phyloP scores from a whole-genome alignment of 805 yeast genomes.

The Debaryomyces maramus region DNA sequence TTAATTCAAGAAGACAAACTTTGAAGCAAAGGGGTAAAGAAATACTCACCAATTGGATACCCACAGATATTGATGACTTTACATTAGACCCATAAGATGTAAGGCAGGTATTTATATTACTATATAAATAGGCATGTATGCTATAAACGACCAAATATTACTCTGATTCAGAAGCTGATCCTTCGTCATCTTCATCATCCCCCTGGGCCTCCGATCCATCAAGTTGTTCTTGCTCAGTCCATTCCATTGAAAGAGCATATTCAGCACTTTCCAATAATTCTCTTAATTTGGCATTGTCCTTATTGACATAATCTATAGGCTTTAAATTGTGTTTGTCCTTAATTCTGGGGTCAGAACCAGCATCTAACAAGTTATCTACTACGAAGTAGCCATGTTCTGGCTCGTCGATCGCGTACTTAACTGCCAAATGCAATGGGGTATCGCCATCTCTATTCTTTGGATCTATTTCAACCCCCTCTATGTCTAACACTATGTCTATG shows the following conservation, averaged over 20 bases:
- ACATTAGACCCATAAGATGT: neutral
- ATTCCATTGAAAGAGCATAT: conserved; percentile 55
- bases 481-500: conserved; percentile 76
- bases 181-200: conserved; percentile 36
- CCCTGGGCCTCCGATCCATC: conserved; percentile 28
- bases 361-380: conserved; percentile 80
- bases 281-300: conserved; percentile 55
- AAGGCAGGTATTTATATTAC: conserved; percentile 1
- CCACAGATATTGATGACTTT: conserved; percentile 47
- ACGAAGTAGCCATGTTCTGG: conserved; percentile 82
- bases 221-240: conserved; percentile 29
- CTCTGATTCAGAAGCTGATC: conserved; percentile 35
- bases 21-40: conserved; percentile 27
- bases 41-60: conserved; percentile 47
- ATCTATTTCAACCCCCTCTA: conserved; percentile 89
- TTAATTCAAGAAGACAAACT: conserved; percentile 24
- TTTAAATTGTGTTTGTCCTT: conserved; percentile 54
- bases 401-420: conserved; percentile 70
- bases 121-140: neutral
- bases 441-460: conserved; percentile 76
- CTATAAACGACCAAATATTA: conserved; percentile 2
- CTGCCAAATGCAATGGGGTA: conserved; percentile 89
- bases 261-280: conserved; percentile 81
- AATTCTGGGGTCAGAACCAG: conserved; percentile 78
- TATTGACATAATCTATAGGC: conserved; percentile 68